Conservation (phyloP, 257 asterid genomes). For the Jacaranda mimosifolia region DNA sequence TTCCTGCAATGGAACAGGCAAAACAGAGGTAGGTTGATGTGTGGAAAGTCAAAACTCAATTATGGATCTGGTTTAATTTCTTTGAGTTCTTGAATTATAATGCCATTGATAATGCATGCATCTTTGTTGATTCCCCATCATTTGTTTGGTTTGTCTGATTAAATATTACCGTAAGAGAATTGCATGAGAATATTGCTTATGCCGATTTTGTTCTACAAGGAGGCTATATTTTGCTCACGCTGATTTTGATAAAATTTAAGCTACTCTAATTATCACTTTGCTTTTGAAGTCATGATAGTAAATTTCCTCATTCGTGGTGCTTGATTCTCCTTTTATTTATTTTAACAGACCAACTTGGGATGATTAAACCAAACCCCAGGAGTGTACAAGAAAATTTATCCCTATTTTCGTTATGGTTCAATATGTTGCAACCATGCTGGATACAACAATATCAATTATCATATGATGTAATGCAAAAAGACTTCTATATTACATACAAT, state of each 20-base stretch:
- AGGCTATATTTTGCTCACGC: slow-evolving; percentile 62
- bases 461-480: neutral
- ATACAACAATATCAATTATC: neutral
- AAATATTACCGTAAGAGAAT: neutral
- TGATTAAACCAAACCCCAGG: neutral
- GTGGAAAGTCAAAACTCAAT: neutral
- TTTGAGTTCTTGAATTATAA: slow-evolving; percentile 9
- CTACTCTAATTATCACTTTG: too few relatives aligned
- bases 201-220: slow-evolving; percentile 38
- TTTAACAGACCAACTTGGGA: neutral
- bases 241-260: too few relatives aligned
- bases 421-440: too few relatives aligned
- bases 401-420: too few relatives aligned
- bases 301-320: too few relatives aligned
- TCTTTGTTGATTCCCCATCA: neutral
- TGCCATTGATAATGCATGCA: slow-evolving; percentile 26
- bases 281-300: too few relatives aligned
- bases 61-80: neutral
- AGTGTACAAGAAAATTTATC: too few relatives aligned
- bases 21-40: slow-evolving; percentile 69
- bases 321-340: too few relatives aligned
- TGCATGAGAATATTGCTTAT: neutral
- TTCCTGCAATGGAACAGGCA: slow-evolving; percentile 88
- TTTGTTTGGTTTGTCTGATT: slow-evolving; percentile 13
- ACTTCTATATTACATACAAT: neutral